Conservation (phyloP, 1,284 basidiomycete genomes). For the Peniophora sp. region DNA sequence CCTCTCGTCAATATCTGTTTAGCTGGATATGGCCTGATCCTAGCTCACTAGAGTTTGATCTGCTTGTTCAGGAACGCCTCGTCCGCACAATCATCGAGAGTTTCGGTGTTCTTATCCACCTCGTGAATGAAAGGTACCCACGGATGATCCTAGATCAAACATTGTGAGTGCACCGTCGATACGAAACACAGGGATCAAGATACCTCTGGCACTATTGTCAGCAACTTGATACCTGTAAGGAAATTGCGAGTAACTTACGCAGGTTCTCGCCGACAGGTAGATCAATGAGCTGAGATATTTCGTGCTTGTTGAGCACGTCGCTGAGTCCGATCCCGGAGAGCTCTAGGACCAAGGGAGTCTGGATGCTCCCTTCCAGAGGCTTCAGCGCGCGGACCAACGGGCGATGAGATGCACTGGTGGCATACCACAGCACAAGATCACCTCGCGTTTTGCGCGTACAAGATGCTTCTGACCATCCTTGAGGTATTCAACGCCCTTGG, state of each 20-base stretch:
- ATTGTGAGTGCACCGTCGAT: too few relatives aligned
- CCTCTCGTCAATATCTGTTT: background rate
- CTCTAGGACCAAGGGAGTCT: conserved; percentile 4
- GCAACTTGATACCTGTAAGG: background rate
- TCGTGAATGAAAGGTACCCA: conserved; percentile 1
- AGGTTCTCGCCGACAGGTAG: conserved; percentile 5
- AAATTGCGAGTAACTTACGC: background rate
- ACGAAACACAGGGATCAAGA: background rate
- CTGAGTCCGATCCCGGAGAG: conserved; percentile 4
- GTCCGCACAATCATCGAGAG: background rate
- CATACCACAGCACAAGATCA: conserved; percentile 21
- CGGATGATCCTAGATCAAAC: conserved; percentile 1
- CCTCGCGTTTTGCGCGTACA: conserved; percentile 20
- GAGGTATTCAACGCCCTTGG: conserved; percentile 21
- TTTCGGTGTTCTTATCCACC: background rate
- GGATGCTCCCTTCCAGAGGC: background rate
- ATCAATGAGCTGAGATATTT: conserved; percentile 2
- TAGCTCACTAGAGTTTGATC: conserved; percentile 2
- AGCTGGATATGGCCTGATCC: too few relatives aligned
- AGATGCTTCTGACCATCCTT: conserved; percentile 11
- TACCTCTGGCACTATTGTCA: too few relatives aligned
- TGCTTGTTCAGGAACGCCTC: background rate
- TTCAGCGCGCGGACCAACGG: background rate
- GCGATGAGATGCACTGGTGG: background rate
- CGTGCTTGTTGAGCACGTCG: background rate